Evolutionary conservation across 495 filamentous ascomycete species (phyloP), one percentile per base, ranked within the genome.

Genomic region (Aspergillus bridgeri): DNA sequence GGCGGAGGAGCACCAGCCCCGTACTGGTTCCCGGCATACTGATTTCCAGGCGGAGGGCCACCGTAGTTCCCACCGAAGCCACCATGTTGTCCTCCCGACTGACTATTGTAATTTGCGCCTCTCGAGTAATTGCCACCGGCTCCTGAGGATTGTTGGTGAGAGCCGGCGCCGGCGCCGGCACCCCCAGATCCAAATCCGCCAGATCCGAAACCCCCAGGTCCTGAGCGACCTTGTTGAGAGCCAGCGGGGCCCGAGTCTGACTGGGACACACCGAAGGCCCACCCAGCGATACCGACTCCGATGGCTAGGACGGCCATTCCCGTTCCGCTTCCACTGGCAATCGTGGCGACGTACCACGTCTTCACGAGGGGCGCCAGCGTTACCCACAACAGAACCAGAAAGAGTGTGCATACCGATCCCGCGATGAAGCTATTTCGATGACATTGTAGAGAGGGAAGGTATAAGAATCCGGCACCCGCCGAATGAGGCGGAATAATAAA

Each of bases 401-500:
- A 64, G 9, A 97, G 67, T 3, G 90, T 91, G 58, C 81, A 85
- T 33, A 83, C 85, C 46, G 90, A 88, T 18, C 94, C 94, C 6
- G 91, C 91, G 27, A 90, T 77, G 72, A 97, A 98, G 70, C 90
- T 95, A 73, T 97, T 97, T 61, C 86, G 79, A 63, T 96, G 84
- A 23, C 90, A 86, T 65, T 88, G 81, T 25, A 98, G 70, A 0
- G 90, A 96, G 0, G 94, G 94, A 21, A 98, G 84, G 71, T 98
- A 98, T 9, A 98, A 76, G 69, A 98, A 96, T 11, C 94, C 94
- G 0, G 84, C 82, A 57, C 94, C 94, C 13, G 92, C 82, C 8
- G 91, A 92, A 66, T 97, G 90, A n/a, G 89, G 89, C 3, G 94
- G 93, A 56, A 98, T 91, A 63, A 98, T 87, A 75, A 97, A 97